These are phyloP conservation scores for Acacia acuminata DNA, from an alignment of 306 rosid genomes.

Conservation along the genomic window DNA sequence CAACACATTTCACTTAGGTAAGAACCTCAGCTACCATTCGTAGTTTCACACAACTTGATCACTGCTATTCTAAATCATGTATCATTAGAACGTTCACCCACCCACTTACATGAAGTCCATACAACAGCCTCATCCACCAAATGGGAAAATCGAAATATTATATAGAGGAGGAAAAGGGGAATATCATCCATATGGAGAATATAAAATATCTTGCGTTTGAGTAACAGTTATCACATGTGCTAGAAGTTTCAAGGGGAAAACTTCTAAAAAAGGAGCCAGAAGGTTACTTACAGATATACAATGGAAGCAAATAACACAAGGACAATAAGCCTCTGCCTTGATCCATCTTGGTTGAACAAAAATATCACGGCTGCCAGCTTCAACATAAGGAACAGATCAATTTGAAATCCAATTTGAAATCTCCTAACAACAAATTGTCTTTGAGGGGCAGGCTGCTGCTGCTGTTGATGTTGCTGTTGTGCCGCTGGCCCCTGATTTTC, in stretches of 20 bases:
- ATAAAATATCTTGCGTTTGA: neutral
- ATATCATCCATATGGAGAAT: constrained; percentile 9
- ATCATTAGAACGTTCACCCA: neutral
- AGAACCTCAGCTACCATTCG: constrained; percentile 32
- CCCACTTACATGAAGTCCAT: neutral
- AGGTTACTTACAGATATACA: constrained; percentile 78
- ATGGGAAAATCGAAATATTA: constrained; percentile 1
- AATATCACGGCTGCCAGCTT: constrained; percentile 95
- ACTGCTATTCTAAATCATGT: constrained; percentile 7
- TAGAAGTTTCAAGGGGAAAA: constrained; percentile 14
- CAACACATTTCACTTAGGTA: constrained; percentile 34
- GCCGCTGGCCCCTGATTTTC: constrained; percentile 79
- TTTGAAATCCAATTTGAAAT: constrained; percentile 90
- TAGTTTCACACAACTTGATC: neutral
- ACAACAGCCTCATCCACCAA: neutral
- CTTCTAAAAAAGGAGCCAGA: neutral
- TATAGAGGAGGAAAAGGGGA: neutral
- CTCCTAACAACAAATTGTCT: constrained; percentile 85
- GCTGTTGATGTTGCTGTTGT: constrained; percentile 74
- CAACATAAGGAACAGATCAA: constrained; percentile 83
- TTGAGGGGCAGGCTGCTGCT: constrained; percentile 78
- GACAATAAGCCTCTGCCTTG: constrained; percentile 82
- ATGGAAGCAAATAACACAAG: constrained; percentile 82
- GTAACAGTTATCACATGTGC: constrained; percentile 9
- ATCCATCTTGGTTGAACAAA: constrained; percentile 96